Evolutionary conservation across 148 eudicot species (phyloP).

Genomic region (Polygonum aviculare): DNA sequence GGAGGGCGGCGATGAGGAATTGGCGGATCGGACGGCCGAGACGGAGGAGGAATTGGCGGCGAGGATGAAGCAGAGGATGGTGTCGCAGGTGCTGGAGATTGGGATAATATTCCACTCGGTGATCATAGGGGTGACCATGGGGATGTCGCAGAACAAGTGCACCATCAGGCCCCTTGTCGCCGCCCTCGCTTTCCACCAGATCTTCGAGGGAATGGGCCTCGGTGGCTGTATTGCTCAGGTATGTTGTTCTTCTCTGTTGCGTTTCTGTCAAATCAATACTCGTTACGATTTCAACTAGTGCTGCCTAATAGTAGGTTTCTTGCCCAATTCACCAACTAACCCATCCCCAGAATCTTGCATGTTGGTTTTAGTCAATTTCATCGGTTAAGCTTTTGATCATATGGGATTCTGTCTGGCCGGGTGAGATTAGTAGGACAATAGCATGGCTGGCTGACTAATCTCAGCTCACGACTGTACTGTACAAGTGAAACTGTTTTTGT

Average conservation of each 20-base stretch:
- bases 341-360: neutral
- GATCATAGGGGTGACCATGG: slow-evolving; percentile 79
- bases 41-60: slow-evolving; percentile 21
- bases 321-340: neutral
- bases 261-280: neutral
- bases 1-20: slow-evolving; percentile 13
- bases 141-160: slow-evolving; percentile 77
- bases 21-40: slow-evolving; percentile 7
- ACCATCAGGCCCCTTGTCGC: slow-evolving; percentile 72
- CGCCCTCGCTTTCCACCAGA: slow-evolving; percentile 78
- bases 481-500: neutral
- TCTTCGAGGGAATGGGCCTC: slow-evolving; percentile 85
- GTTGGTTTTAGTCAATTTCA: neutral
- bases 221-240: slow-evolving; percentile 97
- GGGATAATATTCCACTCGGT: slow-evolving; percentile 88
- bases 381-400: neutral
- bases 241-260: neutral
- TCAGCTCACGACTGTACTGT: neutral
- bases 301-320: neutral
- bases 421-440: neutral
- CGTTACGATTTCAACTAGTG: neutral
- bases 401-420: neutral
- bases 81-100: slow-evolving; percentile 77
- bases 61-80: slow-evolving; percentile 61
- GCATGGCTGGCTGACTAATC: neutral